Evolutionary conservation across 108 stramenopile genomes (phyloP).

Genomic region (Cyclostephanos tholiformis): DNA sequence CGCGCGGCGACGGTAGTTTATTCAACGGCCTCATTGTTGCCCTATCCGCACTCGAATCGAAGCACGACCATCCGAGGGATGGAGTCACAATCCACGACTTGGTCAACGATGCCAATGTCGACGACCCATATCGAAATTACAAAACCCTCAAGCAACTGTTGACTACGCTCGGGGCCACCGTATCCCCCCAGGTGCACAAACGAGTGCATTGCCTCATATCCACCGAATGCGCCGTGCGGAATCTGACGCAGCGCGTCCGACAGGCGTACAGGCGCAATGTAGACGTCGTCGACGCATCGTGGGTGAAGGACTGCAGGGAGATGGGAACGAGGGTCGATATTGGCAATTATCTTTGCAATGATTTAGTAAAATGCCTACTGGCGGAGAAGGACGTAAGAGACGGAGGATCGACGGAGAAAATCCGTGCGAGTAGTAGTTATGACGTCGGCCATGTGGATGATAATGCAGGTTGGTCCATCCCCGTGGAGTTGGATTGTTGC

Average conservation of each 20-base stretch:
- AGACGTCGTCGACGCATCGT: conserved; percentile 60
- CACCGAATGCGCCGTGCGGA: conserved; percentile 48
- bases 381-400: conserved; percentile 18
- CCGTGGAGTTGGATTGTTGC: conserved; percentile 67
- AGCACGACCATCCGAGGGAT: neutral
- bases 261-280: conserved; percentile 74
- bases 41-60: conserved; percentile 57
- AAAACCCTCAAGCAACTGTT: conserved; percentile 41
- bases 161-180: conserved; percentile 53
- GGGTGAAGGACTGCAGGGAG: conserved; percentile 54
- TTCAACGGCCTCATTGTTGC: conserved; percentile 61
- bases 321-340: conserved; percentile 17
- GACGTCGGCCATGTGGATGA: conserved; percentile 15
- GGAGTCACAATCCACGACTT: neutral
- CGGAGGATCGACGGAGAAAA: neutral
- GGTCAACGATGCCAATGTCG: neutral
- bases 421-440: conserved; percentile 2
- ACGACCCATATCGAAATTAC: conserved; percentile 28
- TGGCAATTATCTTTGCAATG: conserved; percentile 17
- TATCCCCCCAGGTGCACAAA: conserved; percentile 71
- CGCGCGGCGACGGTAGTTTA: conserved; percentile 3
- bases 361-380: conserved; percentile 11
- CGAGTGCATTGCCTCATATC: conserved; percentile 60
- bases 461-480: conserved; percentile 41
- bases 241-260: conserved; percentile 75